These are phyloP conservation scores for Trichosporon sp. DNA, from an alignment of 1,284 basidiomycete genomes.

Conservation along the genomic window DNA sequence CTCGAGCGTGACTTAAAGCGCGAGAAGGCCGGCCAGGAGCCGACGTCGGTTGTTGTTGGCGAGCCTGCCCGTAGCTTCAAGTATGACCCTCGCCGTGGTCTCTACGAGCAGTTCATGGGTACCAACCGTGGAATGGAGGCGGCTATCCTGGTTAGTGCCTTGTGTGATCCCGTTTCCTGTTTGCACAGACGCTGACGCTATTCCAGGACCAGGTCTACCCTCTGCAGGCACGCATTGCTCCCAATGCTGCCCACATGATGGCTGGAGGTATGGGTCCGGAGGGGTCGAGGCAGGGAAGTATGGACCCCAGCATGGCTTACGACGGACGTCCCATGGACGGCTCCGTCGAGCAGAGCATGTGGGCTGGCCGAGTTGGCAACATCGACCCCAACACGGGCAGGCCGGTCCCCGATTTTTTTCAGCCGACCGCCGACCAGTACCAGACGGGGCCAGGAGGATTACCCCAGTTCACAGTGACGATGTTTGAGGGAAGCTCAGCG, in stretches of 20 bases:
- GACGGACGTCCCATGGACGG: constrained; percentile 13
- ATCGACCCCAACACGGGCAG: constrained; percentile 12
- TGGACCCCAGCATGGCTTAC: constrained; percentile 17
- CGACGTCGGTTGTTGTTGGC: constrained; percentile 68
- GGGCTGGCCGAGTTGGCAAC: constrained; percentile 10
- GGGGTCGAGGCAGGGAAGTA: constrained; percentile 17
- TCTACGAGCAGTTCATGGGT: constrained; percentile 75
- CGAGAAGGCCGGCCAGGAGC: constrained; percentile 78
- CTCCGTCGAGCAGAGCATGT: constrained; percentile 5
- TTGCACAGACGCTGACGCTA: neutral
- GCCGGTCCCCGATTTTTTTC: constrained; percentile 15
- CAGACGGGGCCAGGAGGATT: constrained; percentile 17
- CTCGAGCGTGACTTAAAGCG: constrained; percentile 88
- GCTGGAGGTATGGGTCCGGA: constrained; percentile 1
- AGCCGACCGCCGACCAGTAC: constrained; percentile 17
- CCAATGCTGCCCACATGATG: constrained; percentile 9
- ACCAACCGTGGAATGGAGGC: constrained; percentile 41
- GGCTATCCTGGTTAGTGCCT: constrained; percentile 24
- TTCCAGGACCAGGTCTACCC: constrained; percentile 25
- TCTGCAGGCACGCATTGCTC: constrained; percentile 21
- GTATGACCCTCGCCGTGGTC: constrained; percentile 75
- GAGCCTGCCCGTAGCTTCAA: constrained; percentile 65
- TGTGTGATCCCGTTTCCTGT: neutral
- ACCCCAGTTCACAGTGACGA: constrained; percentile 23
- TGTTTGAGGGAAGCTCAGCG: constrained; percentile 23